Evolutionary conservation across 441 rosid genomes (phyloP).

Genomic region (Kokia cookei): DNA sequence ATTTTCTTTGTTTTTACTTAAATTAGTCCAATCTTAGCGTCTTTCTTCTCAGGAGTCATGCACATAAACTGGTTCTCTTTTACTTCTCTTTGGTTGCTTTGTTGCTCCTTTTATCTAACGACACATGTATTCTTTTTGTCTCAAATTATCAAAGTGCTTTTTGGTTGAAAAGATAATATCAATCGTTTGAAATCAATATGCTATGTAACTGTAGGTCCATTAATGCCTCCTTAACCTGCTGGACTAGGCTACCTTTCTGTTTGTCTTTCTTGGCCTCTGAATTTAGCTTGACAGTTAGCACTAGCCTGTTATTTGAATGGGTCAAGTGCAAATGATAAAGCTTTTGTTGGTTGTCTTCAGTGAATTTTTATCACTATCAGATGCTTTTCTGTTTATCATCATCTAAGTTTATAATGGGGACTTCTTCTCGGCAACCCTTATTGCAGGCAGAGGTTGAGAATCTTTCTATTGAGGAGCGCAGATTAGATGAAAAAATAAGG

Average conservation of each 20-base stretch:
- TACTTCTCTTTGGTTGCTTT: neutral
- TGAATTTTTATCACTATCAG: neutral
- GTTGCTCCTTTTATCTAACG: neutral
- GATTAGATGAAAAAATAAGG: slow-evolving; percentile 84
- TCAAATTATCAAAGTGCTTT: neutral
- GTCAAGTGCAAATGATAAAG: neutral
- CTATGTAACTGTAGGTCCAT: neutral
- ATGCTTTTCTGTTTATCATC: neutral
- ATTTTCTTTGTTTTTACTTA: neutral
- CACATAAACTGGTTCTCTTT: neutral
- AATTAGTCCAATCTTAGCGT: neutral
- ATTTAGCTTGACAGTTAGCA: neutral
- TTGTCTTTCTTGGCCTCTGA: neutral
- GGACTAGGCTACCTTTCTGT: neutral
- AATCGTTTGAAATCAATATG: neutral
- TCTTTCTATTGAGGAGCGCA: slow-evolving; percentile 61
- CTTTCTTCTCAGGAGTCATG: neutral
- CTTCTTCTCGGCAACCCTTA: neutral
- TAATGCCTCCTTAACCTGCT: neutral
- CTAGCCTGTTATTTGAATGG: neutral
- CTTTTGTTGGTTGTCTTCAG: neutral
- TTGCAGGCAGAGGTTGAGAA: slow-evolving; percentile 76
- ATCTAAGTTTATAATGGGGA: slow-evolving; percentile 13
- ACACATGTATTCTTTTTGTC: neutral
- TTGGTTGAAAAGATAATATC: neutral